Evolutionary conservation across 768 basidiomycete species (phyloP).

Genomic region (Tricholoma hemisulphureum): DNA sequence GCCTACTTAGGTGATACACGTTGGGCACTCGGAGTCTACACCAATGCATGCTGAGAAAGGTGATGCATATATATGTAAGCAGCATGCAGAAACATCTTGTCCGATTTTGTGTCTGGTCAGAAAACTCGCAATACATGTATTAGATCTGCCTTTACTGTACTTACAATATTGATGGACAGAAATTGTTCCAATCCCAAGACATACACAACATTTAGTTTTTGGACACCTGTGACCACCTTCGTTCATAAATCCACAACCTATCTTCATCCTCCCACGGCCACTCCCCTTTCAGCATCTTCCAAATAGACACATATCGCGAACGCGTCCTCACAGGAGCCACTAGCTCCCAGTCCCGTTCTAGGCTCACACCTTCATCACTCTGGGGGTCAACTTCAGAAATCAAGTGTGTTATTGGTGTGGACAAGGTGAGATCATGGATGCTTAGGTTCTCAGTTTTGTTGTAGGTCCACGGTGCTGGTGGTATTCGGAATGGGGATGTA

Average conservation of each 20-base stretch:
- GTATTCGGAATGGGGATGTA: slow-evolving; percentile 11
- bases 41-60: no score
- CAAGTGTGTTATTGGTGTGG: slow-evolving; percentile 54
- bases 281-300: slow-evolving; percentile 35
- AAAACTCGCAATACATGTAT: no score
- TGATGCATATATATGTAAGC: no score
- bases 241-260: slow-evolving; percentile 51
- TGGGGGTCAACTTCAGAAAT: slow-evolving; percentile 50
- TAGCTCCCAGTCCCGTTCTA: slow-evolving; percentile 38
- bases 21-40: no score
- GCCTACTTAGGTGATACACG: no score
- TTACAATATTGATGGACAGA: no score
- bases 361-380: slow-evolving; percentile 9
- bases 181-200: not conserved
- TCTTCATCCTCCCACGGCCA: slow-evolving; percentile 12
- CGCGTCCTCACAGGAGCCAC: slow-evolving; percentile 38
- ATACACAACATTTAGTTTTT: no score
- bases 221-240: slow-evolving; percentile 11
- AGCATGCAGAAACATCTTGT: no score
- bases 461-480: slow-evolving; percentile 56
- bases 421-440: slow-evolving; percentile 35
- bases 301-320: slow-evolving; percentile 20
- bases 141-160: no score
- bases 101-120: no score
- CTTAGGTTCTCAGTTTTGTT: slow-evolving; percentile 77